A percentile compares a stretch with the other conserved stretches of the same genome.
These are phyloP conservation scores for Poa pratensis DNA, from an alignment of 176 grass and related monocot genomes.

Conservation along the genomic window DNA sequence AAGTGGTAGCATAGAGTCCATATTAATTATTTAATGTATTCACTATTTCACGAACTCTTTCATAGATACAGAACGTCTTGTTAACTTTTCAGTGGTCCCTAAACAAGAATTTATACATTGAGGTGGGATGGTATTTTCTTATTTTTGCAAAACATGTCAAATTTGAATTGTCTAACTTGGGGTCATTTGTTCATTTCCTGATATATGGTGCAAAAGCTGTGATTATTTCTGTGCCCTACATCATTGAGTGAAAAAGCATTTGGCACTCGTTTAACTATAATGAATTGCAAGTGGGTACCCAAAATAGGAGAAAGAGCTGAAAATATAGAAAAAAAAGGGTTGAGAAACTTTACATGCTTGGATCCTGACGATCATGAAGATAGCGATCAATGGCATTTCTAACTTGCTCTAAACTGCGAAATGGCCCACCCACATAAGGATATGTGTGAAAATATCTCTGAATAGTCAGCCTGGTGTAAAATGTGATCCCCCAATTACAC, in stretches of 20 bases:
- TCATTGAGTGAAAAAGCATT: background rate
- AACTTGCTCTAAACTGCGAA: background rate
- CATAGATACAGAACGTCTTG: too few species aligned
- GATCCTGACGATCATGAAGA: background rate
- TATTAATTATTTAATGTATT: too few species aligned
- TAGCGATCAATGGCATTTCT: constrained; percentile 5
- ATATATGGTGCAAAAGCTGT: background rate
- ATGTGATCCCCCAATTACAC: background rate
- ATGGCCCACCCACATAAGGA: constrained; percentile 9
- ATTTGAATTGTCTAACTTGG: background rate
- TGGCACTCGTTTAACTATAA: background rate
- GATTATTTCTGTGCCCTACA: background rate
- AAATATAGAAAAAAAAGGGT: background rate
- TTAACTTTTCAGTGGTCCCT: background rate
- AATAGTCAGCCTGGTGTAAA: constrained; percentile 1
- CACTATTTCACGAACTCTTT: too few species aligned
- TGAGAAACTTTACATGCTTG: constrained; percentile 1
- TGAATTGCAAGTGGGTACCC: background rate
- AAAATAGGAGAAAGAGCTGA: background rate
- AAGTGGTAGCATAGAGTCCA: too few species aligned
- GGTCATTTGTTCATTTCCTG: background rate
- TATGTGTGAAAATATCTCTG: background rate
- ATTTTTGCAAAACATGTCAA: background rate
- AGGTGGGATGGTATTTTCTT: background rate
- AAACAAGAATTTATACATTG: background rate